A percentile compares a stretch with the other conserved stretches of the same genome.
Conservation (phyloP, 352 stramenopile species). For the Pythium pectinolyticum region DNA sequence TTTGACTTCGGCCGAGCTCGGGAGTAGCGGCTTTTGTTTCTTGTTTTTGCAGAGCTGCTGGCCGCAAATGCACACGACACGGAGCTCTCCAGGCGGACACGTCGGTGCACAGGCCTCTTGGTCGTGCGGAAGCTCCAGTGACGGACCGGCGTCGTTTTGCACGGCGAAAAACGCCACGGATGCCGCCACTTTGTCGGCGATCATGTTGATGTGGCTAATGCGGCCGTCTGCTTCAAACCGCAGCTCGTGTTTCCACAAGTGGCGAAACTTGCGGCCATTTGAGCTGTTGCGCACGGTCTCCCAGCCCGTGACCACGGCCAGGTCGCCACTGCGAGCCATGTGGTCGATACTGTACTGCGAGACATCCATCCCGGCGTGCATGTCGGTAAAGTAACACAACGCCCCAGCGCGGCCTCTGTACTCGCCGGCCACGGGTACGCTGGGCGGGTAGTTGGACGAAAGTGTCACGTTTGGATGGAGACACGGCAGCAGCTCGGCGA, state of each 20-base stretch:
- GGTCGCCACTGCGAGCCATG: constrained; percentile 64
- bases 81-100: constrained; percentile 78
- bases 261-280: constrained; percentile 74
- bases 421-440: constrained; percentile 64
- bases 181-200: constrained; percentile 78
- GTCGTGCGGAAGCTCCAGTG: constrained; percentile 61
- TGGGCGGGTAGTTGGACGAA: constrained; percentile 76
- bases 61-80: constrained; percentile 77
- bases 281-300: constrained; percentile 70
- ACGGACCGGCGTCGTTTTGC: constrained; percentile 54
- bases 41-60: constrained; percentile 56
- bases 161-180: constrained; percentile 75
- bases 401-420: constrained; percentile 65
- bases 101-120: constrained; percentile 55
- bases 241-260: constrained; percentile 84
- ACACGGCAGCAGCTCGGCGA: constrained; percentile 72
- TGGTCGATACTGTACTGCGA: constrained; percentile 69
- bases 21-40: too few relatives aligned
- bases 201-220: constrained; percentile 84
- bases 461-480: constrained; percentile 76
- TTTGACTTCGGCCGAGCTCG: constrained; percentile 45
- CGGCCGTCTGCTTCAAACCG: constrained; percentile 77
- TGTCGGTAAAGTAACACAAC: constrained; percentile 68
- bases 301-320: constrained; percentile 75
- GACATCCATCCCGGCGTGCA: constrained; percentile 72